These are phyloP conservation scores for Emericellopsis terricola DNA, from an alignment of 495 filamentous ascomycete genomes.

Conservation along the genomic window DNA sequence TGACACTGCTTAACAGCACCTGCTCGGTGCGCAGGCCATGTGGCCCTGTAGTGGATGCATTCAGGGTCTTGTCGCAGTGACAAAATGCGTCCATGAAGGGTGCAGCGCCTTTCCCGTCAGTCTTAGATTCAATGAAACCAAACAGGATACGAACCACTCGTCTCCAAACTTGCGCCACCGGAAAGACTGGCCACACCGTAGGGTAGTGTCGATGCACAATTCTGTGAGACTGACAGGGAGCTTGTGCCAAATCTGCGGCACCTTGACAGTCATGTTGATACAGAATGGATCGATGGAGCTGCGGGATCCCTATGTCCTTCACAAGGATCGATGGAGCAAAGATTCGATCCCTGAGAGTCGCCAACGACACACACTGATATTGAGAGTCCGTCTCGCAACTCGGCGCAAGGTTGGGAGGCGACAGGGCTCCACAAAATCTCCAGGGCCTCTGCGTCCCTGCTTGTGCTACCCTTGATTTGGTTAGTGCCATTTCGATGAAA, in stretches of 20 bases:
- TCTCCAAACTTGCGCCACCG: slow-evolving; percentile 73
- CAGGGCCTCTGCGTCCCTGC: too few relatives aligned
- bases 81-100: slow-evolving; percentile 67
- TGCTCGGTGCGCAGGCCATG: slow-evolving; percentile 26
- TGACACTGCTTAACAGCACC: neutral
- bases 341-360: too few relatives aligned
- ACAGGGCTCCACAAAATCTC: too few relatives aligned
- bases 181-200: slow-evolving; percentile 86
- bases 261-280: slow-evolving; percentile 10
- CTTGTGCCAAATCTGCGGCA: slow-evolving; percentile 54
- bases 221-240: slow-evolving; percentile 64
- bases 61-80: slow-evolving; percentile 67
- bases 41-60: slow-evolving; percentile 65
- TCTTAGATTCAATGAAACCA: neutral
- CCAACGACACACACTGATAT: too few relatives aligned
- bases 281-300: too few relatives aligned
- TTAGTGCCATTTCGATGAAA: too few relatives aligned
- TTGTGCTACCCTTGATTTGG: too few relatives aligned
- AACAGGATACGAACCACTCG: slow-evolving; percentile 50
- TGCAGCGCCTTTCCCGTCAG: slow-evolving; percentile 43
- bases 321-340: too few relatives aligned
- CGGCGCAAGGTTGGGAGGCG: too few relatives aligned
- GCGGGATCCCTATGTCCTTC: too few relatives aligned
- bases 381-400: too few relatives aligned
- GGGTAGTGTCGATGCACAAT: slow-evolving; percentile 77